Conservation (phyloP, 805 yeast genomes). For the Lachancea mirantina region DNA sequence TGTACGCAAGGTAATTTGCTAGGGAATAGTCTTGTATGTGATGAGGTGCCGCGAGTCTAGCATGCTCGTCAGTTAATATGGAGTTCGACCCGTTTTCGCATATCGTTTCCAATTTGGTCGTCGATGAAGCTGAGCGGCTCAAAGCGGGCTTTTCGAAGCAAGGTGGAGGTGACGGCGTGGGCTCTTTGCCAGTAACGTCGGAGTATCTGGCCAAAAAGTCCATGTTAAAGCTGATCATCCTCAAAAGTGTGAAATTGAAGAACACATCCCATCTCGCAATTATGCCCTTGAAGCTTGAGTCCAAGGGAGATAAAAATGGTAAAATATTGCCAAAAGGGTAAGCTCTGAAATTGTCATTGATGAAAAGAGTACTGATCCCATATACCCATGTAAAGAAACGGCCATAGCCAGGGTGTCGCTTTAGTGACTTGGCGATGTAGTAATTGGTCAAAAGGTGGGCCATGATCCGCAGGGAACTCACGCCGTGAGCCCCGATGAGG, state of each 20-base stretch:
- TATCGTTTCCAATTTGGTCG: slow-evolving; percentile 15
- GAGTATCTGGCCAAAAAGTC: slow-evolving; percentile 53
- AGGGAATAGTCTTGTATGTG: slow-evolving; percentile 53
- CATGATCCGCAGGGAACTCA: slow-evolving; percentile 55
- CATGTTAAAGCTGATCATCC: slow-evolving; percentile 75
- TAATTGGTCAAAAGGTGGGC: slow-evolving; percentile 52
- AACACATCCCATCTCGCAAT: slow-evolving; percentile 93
- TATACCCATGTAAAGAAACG: slow-evolving; percentile 58
- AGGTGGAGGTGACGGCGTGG: slow-evolving; percentile 2
- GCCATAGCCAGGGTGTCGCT: slow-evolving; percentile 33
- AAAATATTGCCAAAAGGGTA: slow-evolving; percentile 41
- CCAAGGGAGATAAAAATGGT: slow-evolving; percentile 44
- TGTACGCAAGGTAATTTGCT: slow-evolving; percentile 65
- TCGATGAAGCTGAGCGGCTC: slow-evolving; percentile 15
- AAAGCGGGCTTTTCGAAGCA: slow-evolving; percentile 15
- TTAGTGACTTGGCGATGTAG: slow-evolving; percentile 20
- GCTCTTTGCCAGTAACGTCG: slow-evolving; percentile 10
- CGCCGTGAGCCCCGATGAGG: slow-evolving; percentile 72
- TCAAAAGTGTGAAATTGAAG: slow-evolving; percentile 78
- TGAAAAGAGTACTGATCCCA: slow-evolving; percentile 68
- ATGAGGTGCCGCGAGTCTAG: slow-evolving; percentile 57
- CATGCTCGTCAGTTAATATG: slow-evolving; percentile 45
- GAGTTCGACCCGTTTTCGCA: slow-evolving; percentile 13
- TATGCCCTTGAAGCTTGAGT: slow-evolving; percentile 60
- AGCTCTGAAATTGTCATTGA: slow-evolving; percentile 62